A percentile compares a stretch with the other conserved stretches of the same genome.
phyloP scores from a whole-genome alignment of 2,329 filamentous ascomycete genomes.

The Pyrenophora tritici-repentis region DNA sequence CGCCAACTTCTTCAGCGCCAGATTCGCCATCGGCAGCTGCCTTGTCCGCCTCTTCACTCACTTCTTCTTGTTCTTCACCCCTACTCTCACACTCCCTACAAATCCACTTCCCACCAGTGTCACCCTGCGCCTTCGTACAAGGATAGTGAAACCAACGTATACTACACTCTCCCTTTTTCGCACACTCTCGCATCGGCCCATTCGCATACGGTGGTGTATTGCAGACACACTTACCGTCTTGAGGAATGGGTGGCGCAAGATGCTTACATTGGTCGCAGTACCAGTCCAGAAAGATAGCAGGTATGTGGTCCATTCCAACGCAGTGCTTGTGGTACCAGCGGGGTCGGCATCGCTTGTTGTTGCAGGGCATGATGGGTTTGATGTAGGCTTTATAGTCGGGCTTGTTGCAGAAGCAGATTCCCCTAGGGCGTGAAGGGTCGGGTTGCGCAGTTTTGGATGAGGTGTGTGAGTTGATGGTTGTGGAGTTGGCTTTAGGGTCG shows the following conservation, averaged over 20 bases:
- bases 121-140: not conserved
- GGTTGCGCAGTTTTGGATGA: not conserved
- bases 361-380: slow-evolving; percentile 4
- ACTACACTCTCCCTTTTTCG: not conserved
- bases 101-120: not conserved
- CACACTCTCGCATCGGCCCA: slow-evolving; percentile 1
- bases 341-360: not conserved
- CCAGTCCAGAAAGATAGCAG: not conserved
- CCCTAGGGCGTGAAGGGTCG: too few species aligned
- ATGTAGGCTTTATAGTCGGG: not conserved
- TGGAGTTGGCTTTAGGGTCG: not conserved
- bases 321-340: slow-evolving; percentile 7
- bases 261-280: not conserved
- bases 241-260: not conserved
- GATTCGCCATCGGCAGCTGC: not conserved
- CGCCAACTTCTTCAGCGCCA: too few species aligned
- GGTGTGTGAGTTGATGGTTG: not conserved
- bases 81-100: not conserved
- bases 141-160: slow-evolving; percentile 1
- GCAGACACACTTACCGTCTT: not conserved
- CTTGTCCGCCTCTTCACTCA: not conserved
- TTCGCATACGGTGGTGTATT: not conserved
- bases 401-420: too few species aligned
- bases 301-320: not conserved
- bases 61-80: not conserved